phyloP scores from a whole-genome alignment of 1,284 basidiomycete genomes.

The Fomes fomentarius region DNA sequence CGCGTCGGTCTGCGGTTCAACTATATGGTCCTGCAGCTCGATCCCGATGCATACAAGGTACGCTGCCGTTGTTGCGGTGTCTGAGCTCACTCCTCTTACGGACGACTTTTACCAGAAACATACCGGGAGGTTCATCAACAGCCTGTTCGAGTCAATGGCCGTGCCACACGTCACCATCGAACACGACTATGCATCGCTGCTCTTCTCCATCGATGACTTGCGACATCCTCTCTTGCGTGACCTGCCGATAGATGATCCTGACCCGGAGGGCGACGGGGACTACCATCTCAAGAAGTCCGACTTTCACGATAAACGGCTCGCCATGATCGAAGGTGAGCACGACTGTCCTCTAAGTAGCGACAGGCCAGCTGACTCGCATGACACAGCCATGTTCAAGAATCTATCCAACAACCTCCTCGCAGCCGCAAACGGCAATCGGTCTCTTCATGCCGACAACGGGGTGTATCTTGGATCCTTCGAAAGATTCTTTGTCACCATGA shows the following conservation, averaged over 20 bases:
- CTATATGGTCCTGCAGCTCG: slow-evolving; percentile 63
- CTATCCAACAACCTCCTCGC: slow-evolving; percentile 21
- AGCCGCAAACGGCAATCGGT: slow-evolving; percentile 10
- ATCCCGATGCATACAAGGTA: slow-evolving; percentile 67
- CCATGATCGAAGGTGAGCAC: slow-evolving; percentile 31
- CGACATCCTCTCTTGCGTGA: slow-evolving; percentile 53
- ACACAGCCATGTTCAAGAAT: slow-evolving; percentile 28
- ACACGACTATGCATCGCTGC: slow-evolving; percentile 56
- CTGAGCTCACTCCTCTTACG: too few species aligned
- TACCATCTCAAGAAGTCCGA: slow-evolving; percentile 27
- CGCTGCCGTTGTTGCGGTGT: slow-evolving; percentile 30
- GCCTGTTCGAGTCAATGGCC: slow-evolving; percentile 61
- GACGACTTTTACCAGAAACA: too few species aligned
- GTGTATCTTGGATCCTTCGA: slow-evolving; percentile 24
- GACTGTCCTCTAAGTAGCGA: too few species aligned
- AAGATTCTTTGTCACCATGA: slow-evolving; percentile 29
- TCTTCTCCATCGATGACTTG: slow-evolving; percentile 56
- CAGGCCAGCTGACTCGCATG: neutral
- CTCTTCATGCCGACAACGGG: slow-evolving; percentile 21
- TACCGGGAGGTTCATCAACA: slow-evolving; percentile 56
- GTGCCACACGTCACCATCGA: slow-evolving; percentile 58
- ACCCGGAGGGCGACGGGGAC: slow-evolving; percentile 17
- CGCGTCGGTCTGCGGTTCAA: slow-evolving; percentile 76
- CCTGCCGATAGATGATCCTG: slow-evolving; percentile 26
- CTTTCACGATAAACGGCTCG: slow-evolving; percentile 28